These are phyloP conservation scores for Mallotus repandus DNA, from an alignment of 441 rosid species.

Conservation along the genomic window DNA sequence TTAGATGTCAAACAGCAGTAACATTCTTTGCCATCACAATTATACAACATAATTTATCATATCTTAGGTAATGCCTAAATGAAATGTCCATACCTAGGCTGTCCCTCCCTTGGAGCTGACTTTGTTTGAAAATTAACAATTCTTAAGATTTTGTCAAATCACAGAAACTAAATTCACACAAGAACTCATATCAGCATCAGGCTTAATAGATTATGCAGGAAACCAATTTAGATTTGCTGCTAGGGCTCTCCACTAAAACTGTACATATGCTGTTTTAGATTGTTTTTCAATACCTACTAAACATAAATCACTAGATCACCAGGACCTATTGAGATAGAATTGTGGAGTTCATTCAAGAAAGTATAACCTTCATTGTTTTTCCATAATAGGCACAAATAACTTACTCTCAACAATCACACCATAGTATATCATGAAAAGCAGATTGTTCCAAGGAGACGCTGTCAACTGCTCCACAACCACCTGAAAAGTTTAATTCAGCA, in stretches of 20 bases:
- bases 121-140: background rate
- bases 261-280: no score
- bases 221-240: background rate
- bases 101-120: background rate
- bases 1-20: slow-evolving; percentile 14
- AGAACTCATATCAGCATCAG: background rate
- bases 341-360: background rate
- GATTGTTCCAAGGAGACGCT: slow-evolving; percentile 85
- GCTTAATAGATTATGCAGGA: background rate
- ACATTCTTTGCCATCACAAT: background rate
- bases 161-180: background rate
- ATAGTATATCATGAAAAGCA: slow-evolving; percentile 76
- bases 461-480: slow-evolving; percentile 80
- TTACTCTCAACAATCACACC: slow-evolving; percentile 70
- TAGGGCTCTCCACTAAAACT: background rate
- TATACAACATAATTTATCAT: background rate
- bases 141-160: background rate
- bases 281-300: background rate
- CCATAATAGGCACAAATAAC: slow-evolving; percentile 12
- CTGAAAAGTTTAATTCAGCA: slow-evolving; percentile 36
- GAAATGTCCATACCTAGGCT: background rate
- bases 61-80: no score
- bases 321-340: background rate
- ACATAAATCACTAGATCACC: no score
- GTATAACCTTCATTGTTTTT: background rate